Base-by-base conservation (phyloP, 2,329 filamentous ascomycete genomes). In the Penicillium sp. region DNA sequence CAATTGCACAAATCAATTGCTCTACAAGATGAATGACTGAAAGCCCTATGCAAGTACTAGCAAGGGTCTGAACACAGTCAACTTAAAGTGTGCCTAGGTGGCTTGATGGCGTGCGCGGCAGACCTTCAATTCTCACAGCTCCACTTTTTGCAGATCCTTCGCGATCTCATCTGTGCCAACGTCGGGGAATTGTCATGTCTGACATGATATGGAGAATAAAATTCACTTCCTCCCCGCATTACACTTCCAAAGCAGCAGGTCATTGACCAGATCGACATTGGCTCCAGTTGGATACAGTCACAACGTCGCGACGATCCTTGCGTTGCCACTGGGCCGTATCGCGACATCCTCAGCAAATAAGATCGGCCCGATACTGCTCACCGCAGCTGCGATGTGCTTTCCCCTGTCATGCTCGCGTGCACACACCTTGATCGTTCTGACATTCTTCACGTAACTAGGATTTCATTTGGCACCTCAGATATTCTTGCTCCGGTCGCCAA, bases 341-440 rank as follows among this genome's bases (percentile, higher is more conserved):
- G 62, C 60, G 56, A 61, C 60, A 63, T 62, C 44, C n/a, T 4
- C 49, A 53, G 47, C 59, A 61, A 62, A 63, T 62, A 44, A 59
- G 50, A 25, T 25, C 13, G 13, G 28, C 45, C 10, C 37, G 25
- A 35, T 35, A 32, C 35, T 35, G 15, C n/a, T 40, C 15, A 42
- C 32, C 12, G 20, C 24, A 12, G 15, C 32, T 35, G 6, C 28
- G 15, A 43, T 25, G 31, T 45, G 37, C 7, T 23, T 28, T 25
- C 25, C 20, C 23, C 7, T 27, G 25, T 28, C 44, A 8, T 35
- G 15, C 8, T 33, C 42, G 29, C 42, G 13, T 18, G 40, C 13
- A 31, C 13, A 42, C 15, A 20, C n/a, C 29, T 29, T 42, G 13
- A 39, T 9, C 24, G n/a, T 28, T 18, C 15, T 18, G 15, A 18